Evolutionary conservation across 441 rosid genomes (phyloP).

Genomic region (Pelargonium myrrhifolium): DNA sequence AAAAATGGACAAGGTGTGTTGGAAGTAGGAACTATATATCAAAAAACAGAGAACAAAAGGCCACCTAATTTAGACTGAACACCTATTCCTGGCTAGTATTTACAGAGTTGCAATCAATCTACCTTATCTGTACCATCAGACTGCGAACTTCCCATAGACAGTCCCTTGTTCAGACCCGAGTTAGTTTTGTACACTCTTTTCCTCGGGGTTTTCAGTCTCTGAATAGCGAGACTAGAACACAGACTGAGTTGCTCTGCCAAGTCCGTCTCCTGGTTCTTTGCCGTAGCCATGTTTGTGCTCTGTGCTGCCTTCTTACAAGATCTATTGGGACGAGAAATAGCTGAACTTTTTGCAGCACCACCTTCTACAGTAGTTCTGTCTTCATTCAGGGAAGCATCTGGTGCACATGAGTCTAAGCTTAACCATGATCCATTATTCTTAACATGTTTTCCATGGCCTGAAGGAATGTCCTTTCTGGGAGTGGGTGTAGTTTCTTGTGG

Average conservation of each 20-base stretch:
- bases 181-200: constrained; percentile 39
- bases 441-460: constrained; percentile 35
- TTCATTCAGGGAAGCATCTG: constrained; percentile 23
- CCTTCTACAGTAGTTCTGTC: constrained; percentile 24
- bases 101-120: constrained; percentile 16
- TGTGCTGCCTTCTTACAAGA: constrained; percentile 41
- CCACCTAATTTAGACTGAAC: neutral
- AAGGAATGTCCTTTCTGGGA: constrained; percentile 24
- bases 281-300: constrained; percentile 23
- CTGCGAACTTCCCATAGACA: constrained; percentile 23
- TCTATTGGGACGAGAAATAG: constrained; percentile 35
- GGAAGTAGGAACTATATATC: neutral
- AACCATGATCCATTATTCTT: constrained; percentile 61
- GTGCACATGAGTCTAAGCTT: constrained; percentile 61
- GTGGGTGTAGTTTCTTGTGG: constrained; percentile 14
- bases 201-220: constrained; percentile 42
- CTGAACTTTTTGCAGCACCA: constrained; percentile 22
- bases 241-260: constrained; percentile 41
- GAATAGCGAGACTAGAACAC: constrained; percentile 37
- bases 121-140: constrained; percentile 21
- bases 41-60: neutral
- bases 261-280: constrained; percentile 31
- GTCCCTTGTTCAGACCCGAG: constrained; percentile 28
- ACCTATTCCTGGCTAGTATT: constrained; percentile 4
- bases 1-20: neutral